Evolutionary conservation across 176 grass and related monocot genomes (phyloP).

Genomic region (Oryza rufipogon): DNA sequence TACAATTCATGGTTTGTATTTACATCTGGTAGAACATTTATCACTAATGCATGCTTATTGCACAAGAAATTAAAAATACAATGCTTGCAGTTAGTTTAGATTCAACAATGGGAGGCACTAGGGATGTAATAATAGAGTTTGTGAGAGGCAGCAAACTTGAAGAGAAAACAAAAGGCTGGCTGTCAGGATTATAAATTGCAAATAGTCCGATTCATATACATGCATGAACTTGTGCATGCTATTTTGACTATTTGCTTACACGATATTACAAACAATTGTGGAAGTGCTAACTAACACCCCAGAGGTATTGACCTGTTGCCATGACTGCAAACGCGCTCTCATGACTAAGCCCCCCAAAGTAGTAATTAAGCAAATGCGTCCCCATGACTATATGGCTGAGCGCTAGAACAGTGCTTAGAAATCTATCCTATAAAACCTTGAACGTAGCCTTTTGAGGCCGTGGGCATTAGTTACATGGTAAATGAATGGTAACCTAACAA

Average conservation of each 20-base stretch:
- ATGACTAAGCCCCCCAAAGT: background rate
- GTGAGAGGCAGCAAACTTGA: background rate
- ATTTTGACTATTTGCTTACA: background rate
- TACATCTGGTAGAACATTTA: background rate
- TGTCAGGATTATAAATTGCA: background rate
- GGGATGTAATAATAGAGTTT: no score
- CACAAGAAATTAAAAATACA: background rate
- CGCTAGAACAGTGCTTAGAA: background rate
- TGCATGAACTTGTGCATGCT: background rate
- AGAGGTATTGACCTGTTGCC: background rate
- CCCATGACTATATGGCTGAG: background rate
- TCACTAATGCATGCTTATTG: background rate
- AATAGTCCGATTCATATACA: background rate
- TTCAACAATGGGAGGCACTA: no score
- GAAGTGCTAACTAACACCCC: background rate
- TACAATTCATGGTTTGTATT: background rate
- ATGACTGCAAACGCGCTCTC: background rate
- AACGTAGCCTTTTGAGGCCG: background rate
- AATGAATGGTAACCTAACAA: background rate
- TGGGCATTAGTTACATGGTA: background rate
- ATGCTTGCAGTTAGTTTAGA: background rate
- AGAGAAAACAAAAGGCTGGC: background rate
- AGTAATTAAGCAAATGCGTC: background rate
- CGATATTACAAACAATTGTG: background rate
- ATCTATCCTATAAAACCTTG: background rate